Conservation (phyloP, 1,139 yeast species). For the Suhomyces yuchorum region DNA sequence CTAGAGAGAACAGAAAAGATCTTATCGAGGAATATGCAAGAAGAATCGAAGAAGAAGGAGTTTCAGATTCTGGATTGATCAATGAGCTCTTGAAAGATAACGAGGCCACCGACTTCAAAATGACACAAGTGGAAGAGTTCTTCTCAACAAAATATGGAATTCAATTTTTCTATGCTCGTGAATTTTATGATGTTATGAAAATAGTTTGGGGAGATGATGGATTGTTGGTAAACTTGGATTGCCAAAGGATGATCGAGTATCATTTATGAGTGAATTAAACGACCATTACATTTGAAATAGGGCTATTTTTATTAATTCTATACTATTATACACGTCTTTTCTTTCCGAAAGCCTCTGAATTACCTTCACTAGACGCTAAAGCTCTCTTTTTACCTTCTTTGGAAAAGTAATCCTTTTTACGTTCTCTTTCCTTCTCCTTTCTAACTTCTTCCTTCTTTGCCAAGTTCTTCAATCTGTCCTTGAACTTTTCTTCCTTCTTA, state of each 20-base stretch:
- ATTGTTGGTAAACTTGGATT: constrained; percentile 33
- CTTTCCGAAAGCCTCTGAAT: constrained; percentile 39
- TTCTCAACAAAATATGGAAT: constrained; percentile 55
- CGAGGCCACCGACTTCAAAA: constrained; percentile 30
- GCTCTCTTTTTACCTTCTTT: constrained; percentile 72
- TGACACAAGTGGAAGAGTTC: constrained; percentile 50
- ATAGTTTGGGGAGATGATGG: constrained; percentile 63
- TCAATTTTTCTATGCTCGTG: constrained; percentile 64
- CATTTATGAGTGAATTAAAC: constrained; percentile 29
- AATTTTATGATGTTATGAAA: constrained; percentile 74
- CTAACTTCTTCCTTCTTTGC: constrained; percentile 74
- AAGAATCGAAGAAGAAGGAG: constrained; percentile 36
- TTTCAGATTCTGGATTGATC: constrained; percentile 20
- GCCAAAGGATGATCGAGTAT: constrained; percentile 38
- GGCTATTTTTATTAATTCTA: constrained; percentile 1
- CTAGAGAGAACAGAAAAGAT: constrained; percentile 70
- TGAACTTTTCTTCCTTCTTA: constrained; percentile 77
- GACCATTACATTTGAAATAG: neutral
- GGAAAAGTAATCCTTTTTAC: constrained; percentile 84
- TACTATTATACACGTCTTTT: constrained; percentile 24
- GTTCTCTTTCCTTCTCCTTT: constrained; percentile 74
- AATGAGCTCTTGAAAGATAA: constrained; percentile 43
- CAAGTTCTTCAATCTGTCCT: constrained; percentile 70
- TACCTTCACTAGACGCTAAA: constrained; percentile 42
- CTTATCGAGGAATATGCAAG: constrained; percentile 60